These are phyloP conservation scores for Capsella bursapastoris DNA, from an alignment of 345 rosid species.

Conservation along the genomic window DNA sequence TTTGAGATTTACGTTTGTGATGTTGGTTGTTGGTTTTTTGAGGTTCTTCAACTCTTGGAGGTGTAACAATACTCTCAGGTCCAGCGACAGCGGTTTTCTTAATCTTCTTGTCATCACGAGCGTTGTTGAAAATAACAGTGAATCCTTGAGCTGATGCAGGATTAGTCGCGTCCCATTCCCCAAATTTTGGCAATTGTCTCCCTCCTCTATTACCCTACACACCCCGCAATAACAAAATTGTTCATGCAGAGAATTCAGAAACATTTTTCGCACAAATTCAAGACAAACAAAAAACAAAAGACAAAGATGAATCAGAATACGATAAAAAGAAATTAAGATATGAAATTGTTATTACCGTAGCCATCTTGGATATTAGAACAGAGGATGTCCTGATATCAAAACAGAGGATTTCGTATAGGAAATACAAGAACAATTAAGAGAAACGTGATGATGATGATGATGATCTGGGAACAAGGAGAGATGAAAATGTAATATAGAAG, in stretches of 20 bases:
- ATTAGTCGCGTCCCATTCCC: slow-evolving; percentile 97
- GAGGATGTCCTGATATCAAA: slow-evolving; percentile 15
- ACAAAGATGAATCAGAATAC: neutral
- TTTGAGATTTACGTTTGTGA: slow-evolving; percentile 26
- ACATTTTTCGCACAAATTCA: neutral
- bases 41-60: slow-evolving; percentile 27
- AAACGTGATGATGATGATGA: slow-evolving; percentile 7
- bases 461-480: slow-evolving; percentile 26
- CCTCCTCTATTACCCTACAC: slow-evolving; percentile 76
- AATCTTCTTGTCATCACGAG: slow-evolving; percentile 93
- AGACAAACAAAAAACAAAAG: neutral
- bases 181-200: slow-evolving; percentile 89
- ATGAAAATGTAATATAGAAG: slow-evolving; percentile 23
- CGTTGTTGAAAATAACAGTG: slow-evolving; percentile 92
- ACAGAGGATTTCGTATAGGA: slow-evolving; percentile 28
- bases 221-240: neutral
- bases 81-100: slow-evolving; percentile 53
- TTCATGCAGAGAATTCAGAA: slow-evolving; percentile 6
- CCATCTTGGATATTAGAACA: slow-evolving; percentile 35
- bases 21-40: slow-evolving; percentile 21
- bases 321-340: neutral
- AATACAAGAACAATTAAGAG: neutral
- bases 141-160: slow-evolving; percentile 96
- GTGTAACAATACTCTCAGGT: slow-evolving; percentile 40
- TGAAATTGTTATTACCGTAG: slow-evolving; percentile 28